Evolutionary conservation across 768 basidiomycete genomes (phyloP).

Genomic region (Suillus weaverae): DNA sequence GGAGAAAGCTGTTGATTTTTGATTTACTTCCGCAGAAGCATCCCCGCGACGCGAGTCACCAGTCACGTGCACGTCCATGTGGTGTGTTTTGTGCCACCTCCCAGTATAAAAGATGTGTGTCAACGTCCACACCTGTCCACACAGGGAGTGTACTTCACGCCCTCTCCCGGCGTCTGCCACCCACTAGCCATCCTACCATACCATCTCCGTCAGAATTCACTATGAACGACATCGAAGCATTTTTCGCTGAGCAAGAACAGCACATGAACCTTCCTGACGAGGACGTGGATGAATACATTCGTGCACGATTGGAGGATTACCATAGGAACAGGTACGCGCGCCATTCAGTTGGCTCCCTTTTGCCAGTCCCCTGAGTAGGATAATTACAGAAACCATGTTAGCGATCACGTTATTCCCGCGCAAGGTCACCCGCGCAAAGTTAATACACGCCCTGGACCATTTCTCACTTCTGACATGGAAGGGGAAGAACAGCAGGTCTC

Average conservation of each 20-base stretch:
- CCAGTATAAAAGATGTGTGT: slow-evolving; percentile 4
- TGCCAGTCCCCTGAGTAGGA: slow-evolving; percentile 2
- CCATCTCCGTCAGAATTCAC: slow-evolving; percentile 4
- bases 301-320: slow-evolving; percentile 25
- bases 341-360: neutral
- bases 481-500: neutral
- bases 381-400: neutral
- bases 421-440: neutral
- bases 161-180: neutral
- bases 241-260: slow-evolving; percentile 55
- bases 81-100: slow-evolving; percentile 6
- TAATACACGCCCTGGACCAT: neutral
- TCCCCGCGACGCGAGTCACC: neutral
- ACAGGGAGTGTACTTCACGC: slow-evolving; percentile 2
- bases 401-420: slow-evolving; percentile 6
- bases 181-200: neutral
- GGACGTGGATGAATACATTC: slow-evolving; percentile 48
- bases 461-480: neutral
- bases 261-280: slow-evolving; percentile 56
- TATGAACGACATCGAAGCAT: slow-evolving; percentile 42
- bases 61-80: slow-evolving; percentile 12
- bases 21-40: slow-evolving; percentile 12
- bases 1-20: neutral
- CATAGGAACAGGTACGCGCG: slow-evolving; percentile 19
- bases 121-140: neutral